Conservation (phyloP, 164 flowering plant species). For the Liriodendron chinense region DNA sequence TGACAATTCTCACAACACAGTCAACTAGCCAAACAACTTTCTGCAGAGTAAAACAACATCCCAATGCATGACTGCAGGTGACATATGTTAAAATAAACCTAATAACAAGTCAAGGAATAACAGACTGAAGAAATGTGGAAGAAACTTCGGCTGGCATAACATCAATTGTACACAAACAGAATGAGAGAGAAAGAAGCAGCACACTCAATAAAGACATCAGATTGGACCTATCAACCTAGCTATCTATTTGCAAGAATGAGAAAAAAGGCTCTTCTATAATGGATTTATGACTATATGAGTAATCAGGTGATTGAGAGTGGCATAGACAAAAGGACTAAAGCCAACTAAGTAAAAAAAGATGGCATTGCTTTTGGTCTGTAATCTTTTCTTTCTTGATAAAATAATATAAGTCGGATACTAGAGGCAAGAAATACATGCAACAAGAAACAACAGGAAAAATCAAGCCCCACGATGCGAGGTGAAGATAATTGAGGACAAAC, state of each 20-base stretch:
- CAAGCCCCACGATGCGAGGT: background rate
- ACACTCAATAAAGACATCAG: background rate
- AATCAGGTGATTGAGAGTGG: background rate
- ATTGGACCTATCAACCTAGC: background rate
- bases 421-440: background rate
- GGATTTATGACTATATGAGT: no score
- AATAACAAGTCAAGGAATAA: background rate
- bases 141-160: background rate
- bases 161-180: no score
- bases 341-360: no score
- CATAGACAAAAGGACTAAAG: background rate
- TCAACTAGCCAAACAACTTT: background rate
- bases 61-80: background rate
- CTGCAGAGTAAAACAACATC: background rate
- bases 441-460: background rate
- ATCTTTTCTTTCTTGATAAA: background rate
- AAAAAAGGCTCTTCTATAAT: background rate
- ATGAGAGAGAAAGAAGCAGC: background rate
- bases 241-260: background rate
- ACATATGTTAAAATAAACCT: background rate
- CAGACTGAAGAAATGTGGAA: background rate
- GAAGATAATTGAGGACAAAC: background rate
- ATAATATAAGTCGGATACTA: background rate
- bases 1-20: background rate
- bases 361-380: background rate